Evolutionary conservation across 208 protist genomes (phyloP).

Genomic region (Trypanosoma cruzi): DNA sequence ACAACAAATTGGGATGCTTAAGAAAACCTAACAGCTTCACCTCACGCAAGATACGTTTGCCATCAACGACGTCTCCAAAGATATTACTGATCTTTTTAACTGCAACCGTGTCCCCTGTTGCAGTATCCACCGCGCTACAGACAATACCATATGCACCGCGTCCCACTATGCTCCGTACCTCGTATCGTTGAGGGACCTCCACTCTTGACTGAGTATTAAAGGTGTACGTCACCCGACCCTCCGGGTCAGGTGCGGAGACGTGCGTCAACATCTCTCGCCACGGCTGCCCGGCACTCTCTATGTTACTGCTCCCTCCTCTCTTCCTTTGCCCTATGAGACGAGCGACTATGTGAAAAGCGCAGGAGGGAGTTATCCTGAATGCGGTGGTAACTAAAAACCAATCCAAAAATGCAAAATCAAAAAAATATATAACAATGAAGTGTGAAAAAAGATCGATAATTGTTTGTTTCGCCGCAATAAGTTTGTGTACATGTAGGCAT

Average conservation of each 20-base stretch:
- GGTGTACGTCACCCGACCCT: constrained; percentile 74
- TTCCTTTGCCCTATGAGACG: background rate
- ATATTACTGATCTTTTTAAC: constrained; percentile 98
- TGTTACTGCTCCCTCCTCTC: background rate
- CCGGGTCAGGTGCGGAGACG: constrained; percentile 56
- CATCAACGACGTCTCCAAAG: constrained; percentile 94
- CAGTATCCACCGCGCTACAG: constrained; percentile 71
- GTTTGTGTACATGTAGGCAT: too few species aligned
- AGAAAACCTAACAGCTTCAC: constrained; percentile 75
- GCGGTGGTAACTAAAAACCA: too few species aligned
- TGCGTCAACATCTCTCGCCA: constrained; percentile 65
- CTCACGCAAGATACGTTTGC: constrained; percentile 84
- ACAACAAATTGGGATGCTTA: constrained; percentile 84
- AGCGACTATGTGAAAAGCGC: too few species aligned
- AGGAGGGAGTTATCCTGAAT: too few species aligned
- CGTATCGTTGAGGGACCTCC: constrained; percentile 74
- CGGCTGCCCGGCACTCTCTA: background rate
- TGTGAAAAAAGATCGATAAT: too few species aligned
- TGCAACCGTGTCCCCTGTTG: constrained; percentile 86
- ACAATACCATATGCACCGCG: constrained; percentile 92
- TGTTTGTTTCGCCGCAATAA: too few species aligned
- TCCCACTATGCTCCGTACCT: constrained; percentile 75
- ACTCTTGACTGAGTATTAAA: constrained; percentile 60
- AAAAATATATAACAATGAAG: too few species aligned
- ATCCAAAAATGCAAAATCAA: too few species aligned